phyloP scores from a whole-genome alignment of 495 filamentous ascomycete genomes.

The Mycothermus thermophilus region DNA sequence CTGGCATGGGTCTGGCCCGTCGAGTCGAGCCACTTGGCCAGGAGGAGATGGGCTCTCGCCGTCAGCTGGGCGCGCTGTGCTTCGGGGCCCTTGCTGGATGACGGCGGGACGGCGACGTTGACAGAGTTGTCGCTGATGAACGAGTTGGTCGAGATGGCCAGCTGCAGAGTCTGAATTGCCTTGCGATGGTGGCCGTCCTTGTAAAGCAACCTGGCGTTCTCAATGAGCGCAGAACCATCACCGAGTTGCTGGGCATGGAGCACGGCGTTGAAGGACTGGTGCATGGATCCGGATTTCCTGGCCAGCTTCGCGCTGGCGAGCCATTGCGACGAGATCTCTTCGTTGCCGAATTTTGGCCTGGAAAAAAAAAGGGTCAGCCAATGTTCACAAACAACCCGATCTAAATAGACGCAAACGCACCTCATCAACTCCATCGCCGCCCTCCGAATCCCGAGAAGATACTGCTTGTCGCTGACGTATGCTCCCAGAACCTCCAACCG shows the following conservation, averaged over 20 bases:
- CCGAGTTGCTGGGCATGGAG: slow-evolving; percentile 75
- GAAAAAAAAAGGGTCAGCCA: slow-evolving; percentile 22
- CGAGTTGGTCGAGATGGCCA: slow-evolving; percentile 63
- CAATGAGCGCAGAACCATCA: slow-evolving; percentile 73
- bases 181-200: slow-evolving; percentile 87
- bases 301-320: slow-evolving; percentile 73
- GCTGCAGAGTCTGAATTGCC: slow-evolving; percentile 79
- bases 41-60: slow-evolving; percentile 60
- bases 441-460: slow-evolving; percentile 73
- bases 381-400: not conserved
- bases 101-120: slow-evolving; percentile 30
- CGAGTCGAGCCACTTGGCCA: slow-evolving; percentile 93
- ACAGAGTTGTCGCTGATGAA: slow-evolving; percentile 29
- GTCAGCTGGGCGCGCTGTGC: slow-evolving; percentile 40
- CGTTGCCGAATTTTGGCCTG: slow-evolving; percentile 39
- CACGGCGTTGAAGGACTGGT: slow-evolving; percentile 85
- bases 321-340: slow-evolving; percentile 73
- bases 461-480: slow-evolving; percentile 83
- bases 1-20: slow-evolving; percentile 79
- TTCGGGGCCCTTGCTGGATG: slow-evolving; percentile 29
- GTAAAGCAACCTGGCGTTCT: slow-evolving; percentile 89
- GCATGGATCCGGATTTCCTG: slow-evolving; percentile 65
- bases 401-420: slow-evolving; percentile 25
- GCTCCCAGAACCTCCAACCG: slow-evolving; percentile 75
- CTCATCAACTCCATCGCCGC: slow-evolving; percentile 66